Percentiles rank a stretch among this genome's conserved stretches.
These are phyloP conservation scores for Aspergillus vadensis DNA, from an alignment of 2,329 filamentous ascomycete genomes.

Conservation along the genomic window DNA sequence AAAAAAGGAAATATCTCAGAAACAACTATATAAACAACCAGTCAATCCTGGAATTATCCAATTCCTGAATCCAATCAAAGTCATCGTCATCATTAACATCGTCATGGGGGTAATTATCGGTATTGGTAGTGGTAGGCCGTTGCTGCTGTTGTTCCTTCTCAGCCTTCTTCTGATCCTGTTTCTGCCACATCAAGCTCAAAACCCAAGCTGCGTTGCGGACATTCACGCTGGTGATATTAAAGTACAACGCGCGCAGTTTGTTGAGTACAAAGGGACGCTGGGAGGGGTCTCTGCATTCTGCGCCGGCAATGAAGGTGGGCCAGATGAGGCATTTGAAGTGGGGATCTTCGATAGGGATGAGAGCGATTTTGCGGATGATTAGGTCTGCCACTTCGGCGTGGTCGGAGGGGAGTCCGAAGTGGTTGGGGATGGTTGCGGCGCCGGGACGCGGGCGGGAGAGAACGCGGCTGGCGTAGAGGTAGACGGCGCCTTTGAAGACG, in stretches of 20 bases:
- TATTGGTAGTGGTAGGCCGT: not conserved
- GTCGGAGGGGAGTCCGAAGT: slow-evolving; percentile 32
- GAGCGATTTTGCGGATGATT: slow-evolving; percentile 39
- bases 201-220: slow-evolving; percentile 45
- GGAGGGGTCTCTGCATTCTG: slow-evolving; percentile 37
- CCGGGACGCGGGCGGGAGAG: slow-evolving; percentile 35
- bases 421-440: slow-evolving; percentile 23
- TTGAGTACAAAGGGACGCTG: slow-evolving; percentile 39
- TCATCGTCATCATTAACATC: slow-evolving; percentile 32
- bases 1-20: not conserved
- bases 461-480: slow-evolving; percentile 44
- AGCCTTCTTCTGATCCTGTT: slow-evolving; percentile 37
- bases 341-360: slow-evolving; percentile 37
- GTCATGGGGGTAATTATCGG: slow-evolving; percentile 1
- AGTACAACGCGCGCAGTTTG: slow-evolving; percentile 37
- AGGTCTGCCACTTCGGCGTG: slow-evolving; percentile 33
- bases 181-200: slow-evolving; percentile 44
- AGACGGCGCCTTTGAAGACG: slow-evolving; percentile 43
- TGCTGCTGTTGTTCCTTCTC: not conserved
- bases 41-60: slow-evolving; percentile 43
- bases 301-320: slow-evolving; percentile 48
- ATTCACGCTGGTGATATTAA: slow-evolving; percentile 41
- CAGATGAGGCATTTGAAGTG: slow-evolving; percentile 49
- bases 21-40: slow-evolving; percentile 43
- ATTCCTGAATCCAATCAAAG: slow-evolving; percentile 45